Evolutionary conservation across 164 flowering plant genomes (phyloP), one percentile per base, ranked within the genome.

Genomic region (Piper longum): DNA sequence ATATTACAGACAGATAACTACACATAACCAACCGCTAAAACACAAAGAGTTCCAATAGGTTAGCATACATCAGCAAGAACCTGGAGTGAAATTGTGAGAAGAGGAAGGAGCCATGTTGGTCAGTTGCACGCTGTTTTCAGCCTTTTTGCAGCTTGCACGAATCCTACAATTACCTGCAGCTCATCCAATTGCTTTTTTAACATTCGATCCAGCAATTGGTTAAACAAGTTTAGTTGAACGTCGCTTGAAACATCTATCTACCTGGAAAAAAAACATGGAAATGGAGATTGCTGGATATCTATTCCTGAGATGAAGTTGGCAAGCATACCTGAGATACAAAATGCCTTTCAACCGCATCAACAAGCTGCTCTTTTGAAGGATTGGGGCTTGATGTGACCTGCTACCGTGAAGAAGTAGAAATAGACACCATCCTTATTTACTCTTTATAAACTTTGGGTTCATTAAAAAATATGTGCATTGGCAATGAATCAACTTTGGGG

Each of bases 341-440:
- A 78, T 92, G 98, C 82, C 88, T 80, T 67, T 86, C 91, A 61
- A 89, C 98, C 66, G 82, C 81, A 73, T 92, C 96, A 39, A 87
- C 70, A 58, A 89, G 78, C 69, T 92, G 88, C 76, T 89, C 92
- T 67, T 82, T 89, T 6, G 98, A 85, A 64, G 93, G 96, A 74
- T 88, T 88, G 66, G 91, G 95, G 17, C 75, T 77, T 57, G 77
- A 75, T 71, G 86, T 92, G 67, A 81, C 85, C 98, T 92, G 64
- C 12, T 60, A 12, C 17, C 52, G 58, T 36, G 62, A 61, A 51
- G 43, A 41, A 60, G 19, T 3, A 39, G 18, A 60, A 4, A 39
- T 59, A 19, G 36, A 26, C 36, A 26, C 36, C 36, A 26, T 26
- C 2, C 36, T 26, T 26, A 26, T 26, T 26, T 26, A 26, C 36